Conservation (phyloP, 1,139 yeast genomes). For the Geotrichum carabidarum region DNA sequence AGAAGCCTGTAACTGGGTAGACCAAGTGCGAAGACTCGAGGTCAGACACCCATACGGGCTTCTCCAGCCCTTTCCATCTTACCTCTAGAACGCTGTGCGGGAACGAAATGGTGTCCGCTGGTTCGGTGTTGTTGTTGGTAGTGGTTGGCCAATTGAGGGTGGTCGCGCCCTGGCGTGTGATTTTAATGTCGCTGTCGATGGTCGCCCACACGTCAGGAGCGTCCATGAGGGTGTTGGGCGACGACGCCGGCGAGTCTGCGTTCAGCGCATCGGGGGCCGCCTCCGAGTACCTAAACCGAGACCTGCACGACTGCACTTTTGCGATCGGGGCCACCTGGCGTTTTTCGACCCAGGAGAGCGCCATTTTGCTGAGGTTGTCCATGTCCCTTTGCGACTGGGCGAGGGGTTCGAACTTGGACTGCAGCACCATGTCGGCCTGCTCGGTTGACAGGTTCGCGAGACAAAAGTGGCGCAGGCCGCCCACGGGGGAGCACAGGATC, state of each 20-base stretch:
- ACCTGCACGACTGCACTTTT: constrained; percentile 10
- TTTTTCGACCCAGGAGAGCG: constrained; percentile 30
- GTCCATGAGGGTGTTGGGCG: constrained; percentile 17
- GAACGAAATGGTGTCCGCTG: constrained; percentile 32
- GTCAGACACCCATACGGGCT: constrained; percentile 38
- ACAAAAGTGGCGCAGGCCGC: constrained; percentile 48
- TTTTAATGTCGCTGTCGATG: constrained; percentile 40
- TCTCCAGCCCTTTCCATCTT: constrained; percentile 40
- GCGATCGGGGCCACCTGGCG: constrained; percentile 12
- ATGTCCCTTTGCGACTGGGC: constrained; percentile 24
- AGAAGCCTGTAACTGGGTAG: constrained; percentile 34
- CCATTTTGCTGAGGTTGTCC: constrained; percentile 28
- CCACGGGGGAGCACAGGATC: constrained; percentile 48
- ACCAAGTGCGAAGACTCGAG: constrained; percentile 39
- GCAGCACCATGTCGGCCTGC: constrained; percentile 8
- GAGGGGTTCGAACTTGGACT: constrained; percentile 22
- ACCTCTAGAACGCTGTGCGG: constrained; percentile 48
- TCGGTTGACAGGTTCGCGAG: constrained; percentile 28
- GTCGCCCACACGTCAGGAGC: constrained; percentile 42
- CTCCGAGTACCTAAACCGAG: constrained; percentile 12
- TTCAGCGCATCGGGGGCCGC: constrained; percentile 1
- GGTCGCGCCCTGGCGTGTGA: constrained; percentile 28
- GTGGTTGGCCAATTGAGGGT: constrained; percentile 2
- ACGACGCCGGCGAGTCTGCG: background rate
- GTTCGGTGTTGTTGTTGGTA: constrained; percentile 27